phyloP scores from a whole-genome alignment of 345 rosid species.

The Eutrema heterophyllum region DNA sequence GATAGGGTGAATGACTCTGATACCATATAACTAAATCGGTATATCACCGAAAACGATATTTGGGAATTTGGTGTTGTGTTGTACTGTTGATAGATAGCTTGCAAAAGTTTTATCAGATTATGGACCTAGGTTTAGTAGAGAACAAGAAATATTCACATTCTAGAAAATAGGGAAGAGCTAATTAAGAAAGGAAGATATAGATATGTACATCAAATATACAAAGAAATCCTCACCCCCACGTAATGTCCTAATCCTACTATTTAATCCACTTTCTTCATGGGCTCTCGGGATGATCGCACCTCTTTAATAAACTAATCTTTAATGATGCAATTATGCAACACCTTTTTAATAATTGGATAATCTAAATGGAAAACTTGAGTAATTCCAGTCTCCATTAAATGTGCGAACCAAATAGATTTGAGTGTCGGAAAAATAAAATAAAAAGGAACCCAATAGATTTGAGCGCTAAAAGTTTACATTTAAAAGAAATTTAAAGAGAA shows the following conservation, averaged over 20 bases:
- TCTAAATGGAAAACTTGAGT: neutral
- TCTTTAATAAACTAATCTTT: conserved; percentile 18
- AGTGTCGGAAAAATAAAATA: no score
- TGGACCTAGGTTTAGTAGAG: neutral
- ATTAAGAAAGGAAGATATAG: neutral
- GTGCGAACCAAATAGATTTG: neutral
- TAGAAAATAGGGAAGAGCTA: neutral
- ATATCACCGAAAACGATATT: neutral
- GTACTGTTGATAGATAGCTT: neutral
- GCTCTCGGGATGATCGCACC: conserved; percentile 32
- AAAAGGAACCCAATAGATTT: neutral
- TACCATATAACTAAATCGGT: neutral
- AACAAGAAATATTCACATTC: neutral
- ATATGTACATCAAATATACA: neutral
- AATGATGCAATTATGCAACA: conserved; percentile 3
- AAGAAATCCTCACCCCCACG: neutral
- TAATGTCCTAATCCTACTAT: conserved; percentile 32
- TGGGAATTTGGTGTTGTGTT: neutral
- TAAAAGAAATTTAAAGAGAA: no score
- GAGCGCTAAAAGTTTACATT: neutral
- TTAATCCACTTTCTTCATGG: conserved; percentile 33
- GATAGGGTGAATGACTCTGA: neutral
- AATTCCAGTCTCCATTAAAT: neutral
- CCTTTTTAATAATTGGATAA: neutral
- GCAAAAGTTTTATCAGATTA: neutral